Evolutionary conservation across 176 grass and related monocot species (phyloP), one percentile per base, ranked within the genome.

Genomic region (Typha latifolia): DNA sequence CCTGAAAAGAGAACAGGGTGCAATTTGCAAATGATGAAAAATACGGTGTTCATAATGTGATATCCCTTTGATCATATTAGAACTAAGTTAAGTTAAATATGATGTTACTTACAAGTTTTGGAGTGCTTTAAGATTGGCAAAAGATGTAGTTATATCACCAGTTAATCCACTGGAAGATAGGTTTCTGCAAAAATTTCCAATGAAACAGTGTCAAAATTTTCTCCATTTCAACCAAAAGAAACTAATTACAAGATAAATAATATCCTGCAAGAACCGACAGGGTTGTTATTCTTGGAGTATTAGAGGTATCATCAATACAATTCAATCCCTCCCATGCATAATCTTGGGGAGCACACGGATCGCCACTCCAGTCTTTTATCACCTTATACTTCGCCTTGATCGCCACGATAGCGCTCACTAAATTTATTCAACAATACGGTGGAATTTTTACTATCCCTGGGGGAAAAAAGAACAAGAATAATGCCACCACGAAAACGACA

Each of bases 331-430:
- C 76, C 86, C 86, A 84, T 6, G 68, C 49, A 62, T 71, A 80
- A 26, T 22, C 12, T 70, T 78, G 72, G 10, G 86, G 86, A 61
- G 63, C 47, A 61, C 86, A 89, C 16, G 82, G 86, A 89, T 89
- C 86, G 16, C 78, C 82, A 48, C 56, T 74, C 86, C 86, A 89
- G n/a, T 89, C 81, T 53, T 52, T 78, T 23, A 84, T 79, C 43
- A 89, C 26, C 34, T 13, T 0, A 65, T 89, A 89, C 43, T 18
- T 13, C 14, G 23, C 66, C 76, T 80, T 89, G 74, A 89, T 75
- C 4, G 61, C 78, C 70, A 78, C 19, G 21, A 84, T 84, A 14
- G 81, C 85, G 73, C 47, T 16, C 34, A 84, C 85, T 84, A 49
- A 51, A 53, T 21, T n/a, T n/a, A n/a, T n/a, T n/a, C n/a, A n/a